Conservation (phyloP, 2,329 filamentous ascomycete species). For the Aspergillus fumigatus region DNA sequence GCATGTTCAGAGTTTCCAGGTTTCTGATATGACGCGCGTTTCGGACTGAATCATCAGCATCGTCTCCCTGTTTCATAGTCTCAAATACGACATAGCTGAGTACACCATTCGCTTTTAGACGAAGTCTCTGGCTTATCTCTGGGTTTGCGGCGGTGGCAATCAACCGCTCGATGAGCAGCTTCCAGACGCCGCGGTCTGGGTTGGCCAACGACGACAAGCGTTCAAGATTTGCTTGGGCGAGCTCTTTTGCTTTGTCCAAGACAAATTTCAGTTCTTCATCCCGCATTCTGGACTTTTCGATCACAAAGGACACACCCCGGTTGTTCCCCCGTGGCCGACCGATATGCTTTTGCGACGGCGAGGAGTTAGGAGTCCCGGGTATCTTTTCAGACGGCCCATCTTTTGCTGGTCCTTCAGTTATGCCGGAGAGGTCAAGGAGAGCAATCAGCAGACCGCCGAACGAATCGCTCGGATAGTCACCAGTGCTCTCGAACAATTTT, state of each 20-base stretch:
- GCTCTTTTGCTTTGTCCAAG: slow-evolving; percentile 67
- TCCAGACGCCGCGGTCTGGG: slow-evolving; percentile 69
- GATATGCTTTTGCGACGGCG: slow-evolving; percentile 20
- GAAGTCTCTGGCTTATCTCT: slow-evolving; percentile 35
- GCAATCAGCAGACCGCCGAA: slow-evolving; percentile 75
- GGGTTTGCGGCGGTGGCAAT: slow-evolving; percentile 42
- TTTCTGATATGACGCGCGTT: slow-evolving; percentile 67
- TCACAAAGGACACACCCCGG: slow-evolving; percentile 38
- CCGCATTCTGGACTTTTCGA: slow-evolving; percentile 38
- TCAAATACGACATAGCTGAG: slow-evolving; percentile 45
- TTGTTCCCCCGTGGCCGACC: slow-evolving; percentile 34
- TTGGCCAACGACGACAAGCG: slow-evolving; percentile 64
- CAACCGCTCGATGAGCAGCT: slow-evolving; percentile 55
- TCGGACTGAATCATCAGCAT: slow-evolving; percentile 43
- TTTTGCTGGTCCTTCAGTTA: slow-evolving; percentile 42
- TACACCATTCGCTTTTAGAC: slow-evolving; percentile 57
- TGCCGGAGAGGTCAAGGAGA: slow-evolving; percentile 64
- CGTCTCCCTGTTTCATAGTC: slow-evolving; percentile 38
- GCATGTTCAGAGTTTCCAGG: slow-evolving; percentile 60
- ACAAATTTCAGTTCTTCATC: slow-evolving; percentile 50
- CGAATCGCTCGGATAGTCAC: slow-evolving; percentile 78
- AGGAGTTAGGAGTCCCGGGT: slow-evolving; percentile 42
- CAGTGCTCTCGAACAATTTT: slow-evolving; percentile 83
- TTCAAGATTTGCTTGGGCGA: slow-evolving; percentile 69
- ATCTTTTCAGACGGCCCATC: slow-evolving; percentile 47